phyloP scores from a whole-genome alignment of 768 basidiomycete genomes.

The Hypsizygus marmoreus region DNA sequence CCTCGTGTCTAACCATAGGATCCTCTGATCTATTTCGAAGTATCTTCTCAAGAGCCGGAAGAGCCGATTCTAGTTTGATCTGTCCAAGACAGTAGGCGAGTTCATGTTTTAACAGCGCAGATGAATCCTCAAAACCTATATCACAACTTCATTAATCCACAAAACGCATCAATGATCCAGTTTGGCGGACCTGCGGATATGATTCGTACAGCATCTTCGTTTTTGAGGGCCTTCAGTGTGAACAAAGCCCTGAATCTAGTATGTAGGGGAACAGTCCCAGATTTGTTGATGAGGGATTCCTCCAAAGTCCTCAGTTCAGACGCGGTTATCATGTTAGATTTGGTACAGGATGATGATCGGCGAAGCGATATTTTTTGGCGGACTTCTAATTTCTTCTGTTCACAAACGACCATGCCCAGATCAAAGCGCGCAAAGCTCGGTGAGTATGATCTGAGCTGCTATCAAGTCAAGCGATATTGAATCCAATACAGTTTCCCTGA shows the following conservation, averaged over 20 bases:
- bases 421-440: conserved; percentile 90
- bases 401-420: conserved; percentile 66
- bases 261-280: conserved; percentile 75
- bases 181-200: conserved; percentile 77
- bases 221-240: conserved; percentile 82
- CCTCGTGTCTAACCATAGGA: conserved; percentile 98
- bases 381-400: conserved; percentile 45
- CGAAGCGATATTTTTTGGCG: conserved; percentile 40
- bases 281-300: conserved; percentile 74
- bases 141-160: conserved; percentile 10
- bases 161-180: conserved; percentile 10
- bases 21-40: conserved; percentile 72
- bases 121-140: conserved; percentile 81
- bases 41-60: conserved; percentile 78
- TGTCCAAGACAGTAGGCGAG: conserved; percentile 97
- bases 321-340: conserved; percentile 32
- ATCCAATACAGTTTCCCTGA: conserved; percentile 72
- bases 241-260: conserved; percentile 90
- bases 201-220: conserved; percentile 77
- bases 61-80: conserved; percentile 70
- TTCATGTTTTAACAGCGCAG: conserved; percentile 93
- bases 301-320: conserved; percentile 70
- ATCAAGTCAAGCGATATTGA: conserved; percentile 8
- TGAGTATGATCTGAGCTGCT: conserved; percentile 38
- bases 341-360: conserved; percentile 33